phyloP scores from a whole-genome alignment of 2,329 filamentous ascomycete genomes.

The Botrytis galanthina region DNA sequence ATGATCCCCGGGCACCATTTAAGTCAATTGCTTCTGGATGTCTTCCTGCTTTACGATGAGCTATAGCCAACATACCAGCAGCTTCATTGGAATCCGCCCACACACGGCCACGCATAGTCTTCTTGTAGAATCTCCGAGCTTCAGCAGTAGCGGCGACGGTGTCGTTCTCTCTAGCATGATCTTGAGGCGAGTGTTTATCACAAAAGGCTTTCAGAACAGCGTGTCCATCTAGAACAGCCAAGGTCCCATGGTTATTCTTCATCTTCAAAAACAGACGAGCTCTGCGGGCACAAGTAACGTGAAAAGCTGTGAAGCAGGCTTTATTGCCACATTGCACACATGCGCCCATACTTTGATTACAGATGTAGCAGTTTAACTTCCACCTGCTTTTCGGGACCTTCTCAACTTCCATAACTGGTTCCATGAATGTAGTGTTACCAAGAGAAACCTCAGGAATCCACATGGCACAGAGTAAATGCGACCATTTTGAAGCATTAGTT shows the following conservation, averaged over 20 bases:
- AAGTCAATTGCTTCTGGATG: conserved; percentile 77
- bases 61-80: conserved; percentile 75
- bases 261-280: conserved; percentile 90
- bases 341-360: conserved; percentile 94
- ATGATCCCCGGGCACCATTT: conserved; percentile 75
- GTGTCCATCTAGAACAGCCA: conserved; percentile 73
- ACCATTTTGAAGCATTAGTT: conserved; percentile 94
- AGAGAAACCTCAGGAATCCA: conserved; percentile 98
- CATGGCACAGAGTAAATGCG: conserved; percentile 92
- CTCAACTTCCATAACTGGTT: conserved; percentile 96
- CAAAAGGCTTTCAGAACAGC: conserved; percentile 92
- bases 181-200: conserved; percentile 87
- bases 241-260: conserved; percentile 83
- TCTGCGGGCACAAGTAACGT: conserved; percentile 90
- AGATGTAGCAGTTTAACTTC: conserved; percentile 95
- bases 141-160: conserved; percentile 77
- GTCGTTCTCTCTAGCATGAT: conserved; percentile 83
- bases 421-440: conserved; percentile 96
- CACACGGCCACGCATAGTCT: conserved; percentile 80
- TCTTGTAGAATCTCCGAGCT: conserved; percentile 85
- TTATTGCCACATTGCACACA: conserved; percentile 99
- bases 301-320: conserved; percentile 93
- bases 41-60: conserved; percentile 60
- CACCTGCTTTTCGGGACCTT: conserved; percentile 94
- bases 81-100: conserved; percentile 91